phyloP scores from a whole-genome alignment of 2,329 filamentous ascomycete genomes.

The Epichloe glyceriae region DNA sequence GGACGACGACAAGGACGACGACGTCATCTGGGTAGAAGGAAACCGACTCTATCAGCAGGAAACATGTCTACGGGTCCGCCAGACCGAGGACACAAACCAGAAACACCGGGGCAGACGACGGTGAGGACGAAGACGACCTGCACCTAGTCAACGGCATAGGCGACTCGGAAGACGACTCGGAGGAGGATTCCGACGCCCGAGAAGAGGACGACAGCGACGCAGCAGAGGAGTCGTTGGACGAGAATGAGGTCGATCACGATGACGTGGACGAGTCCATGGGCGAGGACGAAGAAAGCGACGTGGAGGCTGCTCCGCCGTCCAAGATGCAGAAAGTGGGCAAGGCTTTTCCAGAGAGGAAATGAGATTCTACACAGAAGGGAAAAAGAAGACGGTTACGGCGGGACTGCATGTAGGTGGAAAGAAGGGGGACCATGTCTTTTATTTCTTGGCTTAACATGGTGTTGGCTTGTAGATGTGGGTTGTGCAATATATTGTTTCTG shows the following conservation, averaged over 20 bases:
- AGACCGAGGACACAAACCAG: constrained; percentile 24
- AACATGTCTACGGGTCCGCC: constrained; percentile 22
- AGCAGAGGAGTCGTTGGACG: constrained; percentile 37
- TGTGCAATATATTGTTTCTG: neutral
- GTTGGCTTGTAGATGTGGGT: constrained; percentile 4
- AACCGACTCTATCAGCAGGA: constrained; percentile 37
- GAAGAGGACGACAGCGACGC: constrained; percentile 33
- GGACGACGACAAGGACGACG: constrained; percentile 46
- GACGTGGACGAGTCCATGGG: constrained; percentile 41
- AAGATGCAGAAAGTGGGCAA: constrained; percentile 30
- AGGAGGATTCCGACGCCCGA: constrained; percentile 28
- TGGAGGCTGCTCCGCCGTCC: constrained; percentile 33
- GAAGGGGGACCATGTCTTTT: neutral
- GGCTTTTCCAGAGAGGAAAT: constrained; percentile 25
- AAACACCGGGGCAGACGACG: constrained; percentile 40
- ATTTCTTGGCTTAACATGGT: constrained; percentile 4
- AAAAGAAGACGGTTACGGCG: neutral
- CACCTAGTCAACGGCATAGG: constrained; percentile 41
- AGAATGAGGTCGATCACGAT: constrained; percentile 47
- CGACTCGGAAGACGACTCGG: constrained; percentile 49
- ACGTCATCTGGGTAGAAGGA: constrained; percentile 83
- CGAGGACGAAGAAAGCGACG: constrained; percentile 43
- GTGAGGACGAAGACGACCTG: constrained; percentile 46
- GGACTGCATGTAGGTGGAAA: neutral
- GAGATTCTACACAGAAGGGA: neutral